Conservation (phyloP, 257 asterid species). For the Linderniella brevidens region DNA sequence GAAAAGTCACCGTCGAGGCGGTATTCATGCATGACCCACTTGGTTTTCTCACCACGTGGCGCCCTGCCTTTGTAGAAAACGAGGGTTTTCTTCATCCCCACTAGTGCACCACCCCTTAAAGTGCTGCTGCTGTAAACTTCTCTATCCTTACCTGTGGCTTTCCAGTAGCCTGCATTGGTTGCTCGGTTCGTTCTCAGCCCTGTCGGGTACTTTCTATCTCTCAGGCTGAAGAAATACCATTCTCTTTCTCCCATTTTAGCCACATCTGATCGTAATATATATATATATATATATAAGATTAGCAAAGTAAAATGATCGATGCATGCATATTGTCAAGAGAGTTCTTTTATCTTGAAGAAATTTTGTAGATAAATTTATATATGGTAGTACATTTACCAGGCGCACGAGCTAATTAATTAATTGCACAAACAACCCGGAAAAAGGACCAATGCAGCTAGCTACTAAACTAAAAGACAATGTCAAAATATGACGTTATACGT, state of each 20-base stretch:
- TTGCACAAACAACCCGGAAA: too few species aligned
- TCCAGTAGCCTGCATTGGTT: slow-evolving; percentile 72
- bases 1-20: slow-evolving; percentile 65
- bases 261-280: slow-evolving; percentile 13
- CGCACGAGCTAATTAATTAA: too few species aligned
- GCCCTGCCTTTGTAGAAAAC: slow-evolving; percentile 84
- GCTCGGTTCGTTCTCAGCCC: slow-evolving; percentile 80
- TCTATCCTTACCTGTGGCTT: slow-evolving; percentile 69
- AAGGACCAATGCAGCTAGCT: too few species aligned
- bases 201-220: slow-evolving; percentile 76
- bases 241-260: slow-evolving; percentile 78
- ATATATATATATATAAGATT: background rate
- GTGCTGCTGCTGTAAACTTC: slow-evolving; percentile 38
- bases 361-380: too few species aligned
- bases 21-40: slow-evolving; percentile 91
- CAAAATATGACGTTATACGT: too few species aligned
- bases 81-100: slow-evolving; percentile 85
- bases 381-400: too few species aligned
- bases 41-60: slow-evolving; percentile 67
- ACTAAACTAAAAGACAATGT: too few species aligned
- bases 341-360: too few species aligned
- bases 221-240: slow-evolving; percentile 71
- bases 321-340: too few species aligned
- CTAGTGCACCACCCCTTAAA: slow-evolving; percentile 14
- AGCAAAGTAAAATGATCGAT: too few species aligned